Evolutionary conservation across 768 basidiomycete species (phyloP).

Genomic region (Favolaschia claudopus): DNA sequence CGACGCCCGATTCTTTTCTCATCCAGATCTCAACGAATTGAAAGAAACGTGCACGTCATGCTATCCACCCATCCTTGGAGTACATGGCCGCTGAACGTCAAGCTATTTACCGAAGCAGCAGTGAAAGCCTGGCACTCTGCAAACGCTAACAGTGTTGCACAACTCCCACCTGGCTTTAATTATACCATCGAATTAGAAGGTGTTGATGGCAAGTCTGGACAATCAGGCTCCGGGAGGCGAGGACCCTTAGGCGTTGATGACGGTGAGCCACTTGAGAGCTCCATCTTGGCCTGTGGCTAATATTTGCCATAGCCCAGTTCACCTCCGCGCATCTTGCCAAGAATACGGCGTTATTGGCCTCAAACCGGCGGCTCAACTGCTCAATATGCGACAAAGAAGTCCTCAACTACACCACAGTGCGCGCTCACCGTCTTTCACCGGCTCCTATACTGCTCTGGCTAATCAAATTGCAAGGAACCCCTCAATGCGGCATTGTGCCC

Average conservation of each 20-base stretch:
- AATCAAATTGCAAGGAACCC: constrained; percentile 48
- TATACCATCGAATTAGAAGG: constrained; percentile 67
- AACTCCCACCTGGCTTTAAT: constrained; percentile 62
- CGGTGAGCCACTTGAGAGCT: constrained; percentile 42
- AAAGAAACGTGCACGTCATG: constrained; percentile 69
- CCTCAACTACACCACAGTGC: constrained; percentile 48
- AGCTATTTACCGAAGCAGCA: constrained; percentile 74
- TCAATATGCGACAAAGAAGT: constrained; percentile 55
- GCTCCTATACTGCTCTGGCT: constrained; percentile 6
- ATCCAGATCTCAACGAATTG: not conserved
- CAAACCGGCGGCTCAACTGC: constrained; percentile 46
- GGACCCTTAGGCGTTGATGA: constrained; percentile 68
- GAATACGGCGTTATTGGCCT: constrained; percentile 49
- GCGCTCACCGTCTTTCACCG: constrained; percentile 23
- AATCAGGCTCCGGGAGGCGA: constrained; percentile 57
- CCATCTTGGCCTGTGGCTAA: constrained; percentile 4
- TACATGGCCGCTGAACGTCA: constrained; percentile 77
- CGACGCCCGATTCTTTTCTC: constrained; percentile 17
- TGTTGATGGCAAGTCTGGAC: constrained; percentile 70
- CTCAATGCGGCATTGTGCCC: constrained; percentile 64
- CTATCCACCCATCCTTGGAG: constrained; percentile 71
- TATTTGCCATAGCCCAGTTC: constrained; percentile 50
- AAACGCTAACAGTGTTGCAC: constrained; percentile 23
- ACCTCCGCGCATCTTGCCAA: constrained; percentile 58
- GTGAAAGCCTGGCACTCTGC: constrained; percentile 59